These are phyloP conservation scores for Pestalotiopsis sp. DNA, from an alignment of 2,329 filamentous ascomycete species.

Conservation along the genomic window DNA sequence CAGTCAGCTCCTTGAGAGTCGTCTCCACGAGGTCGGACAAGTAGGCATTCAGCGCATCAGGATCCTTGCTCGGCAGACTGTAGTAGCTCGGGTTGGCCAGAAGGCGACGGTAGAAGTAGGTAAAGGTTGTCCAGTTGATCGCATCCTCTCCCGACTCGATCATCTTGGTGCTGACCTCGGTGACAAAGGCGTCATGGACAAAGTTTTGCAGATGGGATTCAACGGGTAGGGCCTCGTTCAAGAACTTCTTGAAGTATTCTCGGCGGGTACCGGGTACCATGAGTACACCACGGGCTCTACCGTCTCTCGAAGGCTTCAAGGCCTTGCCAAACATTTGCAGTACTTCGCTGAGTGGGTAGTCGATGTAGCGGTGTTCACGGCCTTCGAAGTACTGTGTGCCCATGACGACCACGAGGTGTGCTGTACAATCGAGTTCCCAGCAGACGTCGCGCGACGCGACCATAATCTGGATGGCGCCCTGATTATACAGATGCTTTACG, in stretches of 20 bases:
- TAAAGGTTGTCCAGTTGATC: slow-evolving; percentile 98
- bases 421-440: slow-evolving; percentile 89
- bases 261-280: slow-evolving; percentile 95
- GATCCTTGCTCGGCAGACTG: slow-evolving; percentile 81
- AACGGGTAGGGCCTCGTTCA: slow-evolving; percentile 92
- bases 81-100: slow-evolving; percentile 97
- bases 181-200: slow-evolving; percentile 93
- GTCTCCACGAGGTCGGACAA: slow-evolving; percentile 93
- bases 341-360: slow-evolving; percentile 92
- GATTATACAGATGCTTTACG: slow-evolving; percentile 86
- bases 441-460: slow-evolving; percentile 81
- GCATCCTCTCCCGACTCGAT: slow-evolving; percentile 95
- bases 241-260: slow-evolving; percentile 98
- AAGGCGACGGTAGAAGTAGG: slow-evolving; percentile 94
- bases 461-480: slow-evolving; percentile 87
- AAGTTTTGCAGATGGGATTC: slow-evolving; percentile 92
- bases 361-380: slow-evolving; percentile 93
- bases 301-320: slow-evolving; percentile 75
- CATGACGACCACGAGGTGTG: slow-evolving; percentile 94
- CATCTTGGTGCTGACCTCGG: slow-evolving; percentile 94
- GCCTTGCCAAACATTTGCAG: slow-evolving; percentile 98
- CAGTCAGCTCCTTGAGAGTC: slow-evolving; percentile 84
- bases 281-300: slow-evolving; percentile 84
- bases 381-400: slow-evolving; percentile 98
- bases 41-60: slow-evolving; percentile 91